A percentile compares a stretch with the other conserved stretches of the same genome.
Evolutionary conservation across 2,329 filamentous ascomycete species (phyloP).

Genomic region (Epichloe coenophiala): DNA sequence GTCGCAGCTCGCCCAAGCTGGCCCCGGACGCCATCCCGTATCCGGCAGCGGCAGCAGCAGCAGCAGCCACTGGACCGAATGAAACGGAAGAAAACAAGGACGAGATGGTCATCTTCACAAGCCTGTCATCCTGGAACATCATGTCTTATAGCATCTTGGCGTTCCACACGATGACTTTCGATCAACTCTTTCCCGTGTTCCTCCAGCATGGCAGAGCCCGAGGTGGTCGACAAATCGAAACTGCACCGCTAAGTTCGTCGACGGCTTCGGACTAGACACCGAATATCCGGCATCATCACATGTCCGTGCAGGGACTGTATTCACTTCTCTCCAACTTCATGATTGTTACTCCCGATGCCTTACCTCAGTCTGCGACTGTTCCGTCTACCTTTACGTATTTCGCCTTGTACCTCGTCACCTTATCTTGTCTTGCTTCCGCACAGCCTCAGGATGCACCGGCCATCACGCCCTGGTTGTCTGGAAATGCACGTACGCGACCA

Average conservation of each 20-base stretch:
- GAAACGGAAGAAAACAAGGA: conserved; percentile 6
- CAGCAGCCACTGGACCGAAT: background rate
- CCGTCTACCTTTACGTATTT: conserved; percentile 73
- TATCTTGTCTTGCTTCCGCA: conserved; percentile 79
- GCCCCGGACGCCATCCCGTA: conserved; percentile 15
- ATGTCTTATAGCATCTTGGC: conserved; percentile 83
- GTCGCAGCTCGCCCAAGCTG: conserved; percentile 38
- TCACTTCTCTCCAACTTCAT: conserved; percentile 78
- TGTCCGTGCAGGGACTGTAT: conserved; percentile 79
- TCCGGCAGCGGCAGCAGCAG: background rate
- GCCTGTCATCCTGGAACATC: conserved; percentile 77
- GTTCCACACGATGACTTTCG: conserved; percentile 94
- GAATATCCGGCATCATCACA: conserved; percentile 73
- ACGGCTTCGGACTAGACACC: conserved; percentile 72
- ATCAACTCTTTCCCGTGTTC: conserved; percentile 86
- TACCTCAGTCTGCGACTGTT: conserved; percentile 71
- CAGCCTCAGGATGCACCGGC: conserved; percentile 55
- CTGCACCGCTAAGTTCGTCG: conserved; percentile 81
- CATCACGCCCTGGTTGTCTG: conserved; percentile 64
- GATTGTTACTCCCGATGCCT: conserved; percentile 67
- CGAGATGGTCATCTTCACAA: conserved; percentile 56
- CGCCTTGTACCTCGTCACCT: conserved; percentile 67
- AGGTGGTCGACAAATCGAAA: conserved; percentile 30
- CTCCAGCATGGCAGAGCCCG: conserved; percentile 53
- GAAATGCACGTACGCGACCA: conserved; percentile 86